Evolutionary conservation across 306 rosid genomes (phyloP).

Genomic region (Trichosanthes cucumerina): DNA sequence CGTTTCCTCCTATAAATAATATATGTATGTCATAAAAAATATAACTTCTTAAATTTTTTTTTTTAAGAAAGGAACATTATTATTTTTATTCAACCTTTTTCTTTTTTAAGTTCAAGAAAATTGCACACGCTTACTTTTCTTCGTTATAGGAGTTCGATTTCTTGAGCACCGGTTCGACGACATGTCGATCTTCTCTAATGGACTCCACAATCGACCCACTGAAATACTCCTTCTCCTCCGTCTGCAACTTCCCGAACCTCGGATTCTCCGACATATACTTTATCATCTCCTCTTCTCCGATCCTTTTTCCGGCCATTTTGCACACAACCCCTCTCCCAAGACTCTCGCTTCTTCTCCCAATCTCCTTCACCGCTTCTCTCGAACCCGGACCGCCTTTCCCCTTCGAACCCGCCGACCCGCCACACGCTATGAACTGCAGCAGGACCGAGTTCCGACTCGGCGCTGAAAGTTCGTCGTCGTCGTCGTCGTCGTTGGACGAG

Average conservation of each 20-base stretch:
- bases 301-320: slow-evolving; percentile 18
- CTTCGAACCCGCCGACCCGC: slow-evolving; percentile 44
- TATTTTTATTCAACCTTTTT: too few relatives aligned
- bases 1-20: too few relatives aligned
- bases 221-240: slow-evolving; percentile 79
- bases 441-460: slow-evolving; percentile 49
- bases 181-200: slow-evolving; percentile 30
- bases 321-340: slow-evolving; percentile 24
- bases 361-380: slow-evolving; percentile 14
- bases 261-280: slow-evolving; percentile 69
- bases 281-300: slow-evolving; percentile 37
- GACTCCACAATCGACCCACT: slow-evolving; percentile 77
- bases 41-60: too few relatives aligned
- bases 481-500: slow-evolving; percentile 11
- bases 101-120: too few relatives aligned
- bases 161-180: slow-evolving; percentile 24
- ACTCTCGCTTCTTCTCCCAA: slow-evolving; percentile 19
- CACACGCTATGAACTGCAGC: slow-evolving; percentile 74
- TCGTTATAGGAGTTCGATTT: slow-evolving; percentile 68
- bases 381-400: slow-evolving; percentile 17
- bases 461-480: slow-evolving; percentile 10
- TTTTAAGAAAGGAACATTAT: too few relatives aligned
- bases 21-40: too few relatives aligned
- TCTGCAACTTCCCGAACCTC: slow-evolving; percentile 56
- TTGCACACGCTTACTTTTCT: slow-evolving; percentile 41